phyloP scores from a whole-genome alignment of 176 grass and related monocot species.

The Puccinellia tenuiflora region DNA sequence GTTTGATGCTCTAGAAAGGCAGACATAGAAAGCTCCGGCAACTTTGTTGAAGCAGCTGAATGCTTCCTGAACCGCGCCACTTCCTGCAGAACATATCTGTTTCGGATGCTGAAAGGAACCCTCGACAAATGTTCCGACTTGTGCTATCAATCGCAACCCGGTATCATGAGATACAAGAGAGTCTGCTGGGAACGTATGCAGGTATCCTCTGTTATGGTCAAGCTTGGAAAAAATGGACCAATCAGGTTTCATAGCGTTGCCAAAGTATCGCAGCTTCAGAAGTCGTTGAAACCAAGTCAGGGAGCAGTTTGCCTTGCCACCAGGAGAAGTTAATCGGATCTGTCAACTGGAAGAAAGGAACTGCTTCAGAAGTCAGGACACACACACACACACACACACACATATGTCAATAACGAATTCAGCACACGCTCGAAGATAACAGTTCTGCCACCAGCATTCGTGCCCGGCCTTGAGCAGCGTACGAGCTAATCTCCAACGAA shows the following conservation, averaged over 20 bases:
- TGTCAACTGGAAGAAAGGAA: constrained; percentile 12
- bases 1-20: constrained; percentile 58
- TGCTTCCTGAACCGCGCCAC: constrained; percentile 55
- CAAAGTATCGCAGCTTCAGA: not conserved
- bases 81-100: constrained; percentile 50
- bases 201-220: constrained; percentile 43
- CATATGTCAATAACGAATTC: not conserved
- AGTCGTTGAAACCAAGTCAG: not conserved
- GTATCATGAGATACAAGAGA: constrained; percentile 57
- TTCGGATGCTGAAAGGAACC: constrained; percentile 51
- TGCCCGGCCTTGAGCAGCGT: not conserved
- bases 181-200: constrained; percentile 42
- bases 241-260: constrained; percentile 57
- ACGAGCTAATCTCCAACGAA: not conserved
- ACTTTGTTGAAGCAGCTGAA: constrained; percentile 66
- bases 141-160: constrained; percentile 48
- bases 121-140: constrained; percentile 49
- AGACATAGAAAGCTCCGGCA: constrained; percentile 68
- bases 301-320: not conserved
- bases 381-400: too few species aligned
- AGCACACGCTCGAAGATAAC: not conserved
- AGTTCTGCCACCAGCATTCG: not conserved
- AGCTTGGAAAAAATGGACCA: constrained; percentile 53
- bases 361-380: not conserved
- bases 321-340: not conserved